Evolutionary conservation across 1,284 basidiomycete species (phyloP), one percentile per base, ranked within the genome.

Genomic region (Trametes versicolor): DNA sequence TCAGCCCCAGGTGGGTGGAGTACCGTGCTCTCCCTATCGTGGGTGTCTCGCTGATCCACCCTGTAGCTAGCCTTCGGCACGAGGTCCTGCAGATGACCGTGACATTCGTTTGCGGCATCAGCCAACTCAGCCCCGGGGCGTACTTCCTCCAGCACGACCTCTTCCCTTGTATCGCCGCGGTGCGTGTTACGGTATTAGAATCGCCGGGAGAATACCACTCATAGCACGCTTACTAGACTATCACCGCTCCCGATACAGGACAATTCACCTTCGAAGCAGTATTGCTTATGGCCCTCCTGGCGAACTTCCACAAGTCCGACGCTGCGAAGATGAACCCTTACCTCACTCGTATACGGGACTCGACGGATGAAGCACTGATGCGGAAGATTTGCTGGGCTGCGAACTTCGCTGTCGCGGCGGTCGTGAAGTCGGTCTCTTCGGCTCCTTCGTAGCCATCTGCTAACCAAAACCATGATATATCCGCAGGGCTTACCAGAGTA

Each of bases 261-360:
- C 78, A 80, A 50, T 88, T 78, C 71, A 81, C 86, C 0, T 87
- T 89, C 60, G 88, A 90, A 71, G 85, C 86, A 0, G 75, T 81
- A 0, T 75, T 90, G 8, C 77, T 91, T 10, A 81, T 89, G 27
- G 80, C 82, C 15, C 75, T 90, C 36, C 80, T 91, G 0, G 85
- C 86, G 58, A 88, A 89, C 69, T 91, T 87, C 71, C 89, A 91
- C 73, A 87, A 87, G 70, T 87, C 87, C 0, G 88, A 90, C 70
- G 87, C 87, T 13, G 85, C 86, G 9, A 87, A 83, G 63, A 79
- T 88, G 47, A 91, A 91, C 74, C 85, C 85, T 0, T 91, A 89
- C 70, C 77, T 90, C 6, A 81, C 81, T 23, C 77, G 80, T 32
- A 84, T 91, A 37, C 77, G 76, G 48, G 80, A 82, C 37, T 81